Evolutionary conservation across 2,329 filamentous ascomycete species (phyloP), one percentile per base, ranked within the genome.

Genomic region (Xylaria multiplex): DNA sequence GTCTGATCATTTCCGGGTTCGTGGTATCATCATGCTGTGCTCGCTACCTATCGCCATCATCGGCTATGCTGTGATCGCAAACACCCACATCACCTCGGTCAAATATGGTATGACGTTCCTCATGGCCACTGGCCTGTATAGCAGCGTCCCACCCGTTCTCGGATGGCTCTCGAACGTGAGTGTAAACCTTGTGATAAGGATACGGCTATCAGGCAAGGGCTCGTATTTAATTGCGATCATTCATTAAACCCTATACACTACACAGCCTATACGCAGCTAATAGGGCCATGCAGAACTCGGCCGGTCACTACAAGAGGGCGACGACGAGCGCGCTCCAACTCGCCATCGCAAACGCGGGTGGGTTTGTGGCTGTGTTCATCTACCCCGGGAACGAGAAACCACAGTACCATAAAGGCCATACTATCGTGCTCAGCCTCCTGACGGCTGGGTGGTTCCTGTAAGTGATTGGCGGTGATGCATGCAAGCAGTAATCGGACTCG

Each of bases 231-330:
- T 27, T 27, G 5, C 35, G 35, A 37, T 13, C 6, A 9, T 13
- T 37, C 35, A 8, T 37, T 8, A 13, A 37, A 37, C 35, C 3
- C 35, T 9, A 8, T 9, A 40, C 37, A 5, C 37, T 40, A 30
- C 43, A 2, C 24, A 11, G 37, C 11, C 9, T 19, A 55, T 40
- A 27, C 1, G 35, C 16, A 35, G 54, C 69, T 72, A 56, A 74
- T 43, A 40, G 65, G 11, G 30, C 14, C 4, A 37, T 49, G 22
- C 16, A 75, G 73, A 91, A 91, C 74, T 88, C 85, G 0, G 88
- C 88, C 0, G 88, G 86, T 0, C 89, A 92, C 73, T 91, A 91
- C 73, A 92, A 91, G 75, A 80, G 90, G 14, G 89, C 90, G 0
- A 91, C 89, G 0, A 89, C 89, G 0, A 86, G 85, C 1, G 90